These are phyloP conservation scores for Xylariaceae sp. DNA, from an alignment of 2,329 filamentous ascomycete genomes.

Conservation along the genomic window DNA sequence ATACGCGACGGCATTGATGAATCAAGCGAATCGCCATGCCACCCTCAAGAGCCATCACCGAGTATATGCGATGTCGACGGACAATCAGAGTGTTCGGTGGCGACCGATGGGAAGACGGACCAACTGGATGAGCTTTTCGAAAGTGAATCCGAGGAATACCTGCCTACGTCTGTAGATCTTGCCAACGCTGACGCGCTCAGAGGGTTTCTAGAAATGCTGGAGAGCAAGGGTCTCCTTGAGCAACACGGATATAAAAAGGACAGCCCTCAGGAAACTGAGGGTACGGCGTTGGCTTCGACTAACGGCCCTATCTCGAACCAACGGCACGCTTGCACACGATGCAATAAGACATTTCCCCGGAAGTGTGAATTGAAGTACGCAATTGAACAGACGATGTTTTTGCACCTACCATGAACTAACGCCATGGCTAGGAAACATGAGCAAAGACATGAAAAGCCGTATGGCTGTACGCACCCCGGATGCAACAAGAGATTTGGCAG, in stretches of 20 bases:
- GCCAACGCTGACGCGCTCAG: conserved; percentile 8
- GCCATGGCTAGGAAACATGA: conserved; percentile 61
- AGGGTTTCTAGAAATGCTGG: conserved; percentile 17
- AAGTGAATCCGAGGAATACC: background rate
- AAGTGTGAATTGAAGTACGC: conserved; percentile 52
- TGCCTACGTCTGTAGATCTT: conserved; percentile 6
- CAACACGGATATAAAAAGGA: conserved; percentile 17
- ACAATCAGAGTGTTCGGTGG: too few relatives aligned
- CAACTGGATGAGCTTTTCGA: conserved; percentile 2
- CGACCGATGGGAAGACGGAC: conserved; percentile 3
- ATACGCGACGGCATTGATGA: too few relatives aligned
- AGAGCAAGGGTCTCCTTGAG: conserved; percentile 17
- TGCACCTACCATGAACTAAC: conserved; percentile 13
- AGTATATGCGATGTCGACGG: conserved; percentile 3
- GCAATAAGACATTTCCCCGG: conserved; percentile 39
- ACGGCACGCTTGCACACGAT: conserved; percentile 29
- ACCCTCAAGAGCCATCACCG: conserved; percentile 1
- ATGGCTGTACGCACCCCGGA: conserved; percentile 65
- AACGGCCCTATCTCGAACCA: conserved; percentile 9
- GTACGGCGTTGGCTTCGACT: conserved; percentile 8
- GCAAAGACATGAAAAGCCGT: conserved; percentile 74
- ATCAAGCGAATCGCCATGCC: conserved; percentile 1
- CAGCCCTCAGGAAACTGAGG: conserved; percentile 5
- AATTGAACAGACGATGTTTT: background rate
- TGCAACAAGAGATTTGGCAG: conserved; percentile 77